These are phyloP conservation scores for Penicillium psychrosexuale DNA, from an alignment of 2,329 filamentous ascomycete genomes.

Conservation along the genomic window DNA sequence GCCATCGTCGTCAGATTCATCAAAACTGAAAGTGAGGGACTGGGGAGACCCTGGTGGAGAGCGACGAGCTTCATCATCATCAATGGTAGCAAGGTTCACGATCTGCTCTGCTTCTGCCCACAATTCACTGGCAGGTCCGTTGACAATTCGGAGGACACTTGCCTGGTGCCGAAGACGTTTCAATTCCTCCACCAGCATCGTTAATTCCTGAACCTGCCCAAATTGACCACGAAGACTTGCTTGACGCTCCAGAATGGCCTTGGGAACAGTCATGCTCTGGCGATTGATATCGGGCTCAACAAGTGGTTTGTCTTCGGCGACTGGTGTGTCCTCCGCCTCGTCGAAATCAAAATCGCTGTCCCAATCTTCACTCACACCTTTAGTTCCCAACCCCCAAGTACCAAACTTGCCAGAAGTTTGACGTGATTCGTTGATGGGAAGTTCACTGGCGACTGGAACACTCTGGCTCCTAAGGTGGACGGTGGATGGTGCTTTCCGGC, in stretches of 20 bases:
- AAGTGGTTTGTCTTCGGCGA: conserved; percentile 42
- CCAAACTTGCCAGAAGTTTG: conserved; percentile 58
- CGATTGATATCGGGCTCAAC: conserved; percentile 19
- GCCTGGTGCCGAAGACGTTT: conserved; percentile 60
- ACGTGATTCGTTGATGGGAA: conserved; percentile 49
- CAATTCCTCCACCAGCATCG: conserved; percentile 62
- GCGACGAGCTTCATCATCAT: conserved; percentile 55
- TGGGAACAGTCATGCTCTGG: conserved; percentile 52
- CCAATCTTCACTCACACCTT: conserved; percentile 66
- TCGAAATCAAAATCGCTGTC: conserved; percentile 67
- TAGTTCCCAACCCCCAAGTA: conserved; percentile 65
- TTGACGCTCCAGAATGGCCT: conserved; percentile 62
- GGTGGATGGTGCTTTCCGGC: conserved; percentile 57
- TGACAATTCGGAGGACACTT: conserved; percentile 51
- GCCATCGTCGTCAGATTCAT: conserved; percentile 55
- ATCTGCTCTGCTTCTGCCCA: conserved; percentile 67
- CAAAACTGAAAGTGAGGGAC: conserved; percentile 58
- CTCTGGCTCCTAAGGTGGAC: conserved; percentile 65
- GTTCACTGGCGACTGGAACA: conserved; percentile 57
- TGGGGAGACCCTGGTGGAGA: conserved; percentile 53
- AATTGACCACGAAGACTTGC: conserved; percentile 65
- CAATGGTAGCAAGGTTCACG: conserved; percentile 63
- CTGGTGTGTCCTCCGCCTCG: conserved; percentile 46
- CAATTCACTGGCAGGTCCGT: conserved; percentile 52
- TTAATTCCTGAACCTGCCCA: conserved; percentile 61